phyloP scores from a whole-genome alignment of 768 basidiomycete species.

The Calocera cornea region DNA sequence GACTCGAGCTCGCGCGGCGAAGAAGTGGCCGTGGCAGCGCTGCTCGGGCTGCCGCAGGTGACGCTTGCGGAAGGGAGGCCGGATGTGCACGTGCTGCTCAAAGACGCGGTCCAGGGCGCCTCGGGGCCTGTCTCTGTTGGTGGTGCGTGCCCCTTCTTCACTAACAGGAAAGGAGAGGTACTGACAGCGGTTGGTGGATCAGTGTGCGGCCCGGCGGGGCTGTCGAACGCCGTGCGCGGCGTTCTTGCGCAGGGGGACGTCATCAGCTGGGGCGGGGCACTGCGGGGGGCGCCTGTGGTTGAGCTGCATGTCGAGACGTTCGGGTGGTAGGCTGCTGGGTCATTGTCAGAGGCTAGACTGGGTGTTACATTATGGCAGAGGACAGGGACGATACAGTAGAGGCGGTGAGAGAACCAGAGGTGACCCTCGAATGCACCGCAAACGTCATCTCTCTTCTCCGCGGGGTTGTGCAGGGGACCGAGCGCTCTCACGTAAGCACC shows the following conservation, averaged over 20 bases:
- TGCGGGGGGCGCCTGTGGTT: not conserved
- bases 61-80: constrained; percentile 6
- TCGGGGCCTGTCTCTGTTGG: constrained; percentile 9
- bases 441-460: too few species aligned
- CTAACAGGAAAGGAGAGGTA: not conserved
- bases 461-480: too few species aligned
- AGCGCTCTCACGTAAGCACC: too few species aligned
- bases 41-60: not conserved
- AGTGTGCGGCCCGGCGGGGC: not conserved
- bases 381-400: too few species aligned
- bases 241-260: not conserved
- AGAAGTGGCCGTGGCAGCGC: not conserved
- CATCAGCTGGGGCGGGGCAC: not conserved
- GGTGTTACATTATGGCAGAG: too few species aligned
- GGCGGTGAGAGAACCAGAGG: too few species aligned
- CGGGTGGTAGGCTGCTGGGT: not conserved
- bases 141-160: constrained; percentile 4
- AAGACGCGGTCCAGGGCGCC: constrained; percentile 4
- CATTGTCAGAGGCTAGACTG: too few species aligned
- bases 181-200: not conserved
- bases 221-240: not conserved
- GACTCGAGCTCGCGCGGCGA: not conserved
- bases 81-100: constrained; percentile 1
- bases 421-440: too few species aligned
- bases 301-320: not conserved